Percentiles rank a stretch among this genome's conserved stretches.
Evolutionary conservation across 805 yeast genomes (phyloP).

Genomic region (Vanderwaltozyma verrucispora): DNA sequence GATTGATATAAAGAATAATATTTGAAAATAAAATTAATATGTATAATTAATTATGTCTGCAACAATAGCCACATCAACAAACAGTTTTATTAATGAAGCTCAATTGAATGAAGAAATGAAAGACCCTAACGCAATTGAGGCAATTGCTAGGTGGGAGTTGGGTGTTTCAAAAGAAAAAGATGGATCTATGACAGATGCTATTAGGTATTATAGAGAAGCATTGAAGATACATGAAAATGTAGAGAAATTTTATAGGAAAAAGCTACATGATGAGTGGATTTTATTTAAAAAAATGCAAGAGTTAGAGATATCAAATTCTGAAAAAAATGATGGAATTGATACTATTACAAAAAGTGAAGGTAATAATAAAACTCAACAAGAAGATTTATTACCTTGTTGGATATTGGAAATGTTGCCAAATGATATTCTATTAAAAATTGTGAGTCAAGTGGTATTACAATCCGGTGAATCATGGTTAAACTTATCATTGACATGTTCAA

Average conservation of each 20-base stretch:
- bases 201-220: conserved; percentile 61
- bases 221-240: conserved; percentile 45
- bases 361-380: conserved; percentile 14
- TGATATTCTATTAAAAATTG: conserved; percentile 45
- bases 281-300: conserved; percentile 16
- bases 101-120: neutral
- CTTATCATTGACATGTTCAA: conserved; percentile 49
- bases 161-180: conserved; percentile 63
- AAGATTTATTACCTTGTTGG: conserved; percentile 32
- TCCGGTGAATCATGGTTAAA: conserved; percentile 60
- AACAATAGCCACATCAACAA: no score
- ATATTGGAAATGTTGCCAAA: conserved; percentile 39
- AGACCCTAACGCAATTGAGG: conserved; percentile 22
- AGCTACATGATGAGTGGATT: conserved; percentile 36
- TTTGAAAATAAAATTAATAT: no score
- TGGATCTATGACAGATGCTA: conserved; percentile 79
- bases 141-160: conserved; percentile 54
- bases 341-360: conserved; percentile 8
- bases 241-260: conserved; percentile 56
- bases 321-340: conserved; percentile 4
- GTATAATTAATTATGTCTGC: no score
- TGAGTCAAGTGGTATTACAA: conserved; percentile 35
- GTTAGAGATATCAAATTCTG: conserved; percentile 1
- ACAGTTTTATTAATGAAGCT: neutral
- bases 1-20: no score